Evolutionary conservation across 73 alveolate species (phyloP).

Genomic region (Paramecium biaurelia): DNA sequence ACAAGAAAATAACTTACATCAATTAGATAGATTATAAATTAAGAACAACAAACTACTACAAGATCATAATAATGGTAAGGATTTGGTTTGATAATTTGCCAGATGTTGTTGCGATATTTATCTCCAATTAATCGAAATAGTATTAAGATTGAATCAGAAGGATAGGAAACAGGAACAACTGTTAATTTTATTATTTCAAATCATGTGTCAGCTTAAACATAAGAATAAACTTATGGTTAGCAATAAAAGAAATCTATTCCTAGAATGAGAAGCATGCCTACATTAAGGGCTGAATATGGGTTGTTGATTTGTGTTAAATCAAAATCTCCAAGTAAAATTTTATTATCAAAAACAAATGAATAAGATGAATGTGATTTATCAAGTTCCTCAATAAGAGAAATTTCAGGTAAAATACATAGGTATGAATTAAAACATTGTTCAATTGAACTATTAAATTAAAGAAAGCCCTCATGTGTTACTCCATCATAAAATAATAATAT

Average conservation of each 20-base stretch:
- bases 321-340: slow-evolving; percentile 15
- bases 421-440: not conserved
- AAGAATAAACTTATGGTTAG: not conserved
- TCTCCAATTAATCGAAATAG: slow-evolving; percentile 24
- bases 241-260: not conserved
- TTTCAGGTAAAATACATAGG: not conserved
- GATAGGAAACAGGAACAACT: slow-evolving; percentile 16
- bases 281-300: slow-evolving; percentile 34
- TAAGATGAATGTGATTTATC: slow-evolving; percentile 39
- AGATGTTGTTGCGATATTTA: slow-evolving; percentile 34
- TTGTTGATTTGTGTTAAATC: not conserved
- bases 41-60: not conserved
- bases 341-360: not conserved
- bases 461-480: not conserved
- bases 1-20: not conserved
- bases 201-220: slow-evolving; percentile 3
- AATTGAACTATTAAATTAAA: not conserved
- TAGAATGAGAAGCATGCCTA: slow-evolving; percentile 36
- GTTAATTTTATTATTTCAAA: not conserved
- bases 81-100: slow-evolving; percentile 53
- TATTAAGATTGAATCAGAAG: not conserved
- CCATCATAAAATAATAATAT: not conserved
- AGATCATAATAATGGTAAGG: slow-evolving; percentile 45
- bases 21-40: slow-evolving; percentile 37
- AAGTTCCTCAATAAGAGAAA: not conserved